Conservation (phyloP, 768 basidiomycete species). For the Nevesoporus exiguus region DNA sequence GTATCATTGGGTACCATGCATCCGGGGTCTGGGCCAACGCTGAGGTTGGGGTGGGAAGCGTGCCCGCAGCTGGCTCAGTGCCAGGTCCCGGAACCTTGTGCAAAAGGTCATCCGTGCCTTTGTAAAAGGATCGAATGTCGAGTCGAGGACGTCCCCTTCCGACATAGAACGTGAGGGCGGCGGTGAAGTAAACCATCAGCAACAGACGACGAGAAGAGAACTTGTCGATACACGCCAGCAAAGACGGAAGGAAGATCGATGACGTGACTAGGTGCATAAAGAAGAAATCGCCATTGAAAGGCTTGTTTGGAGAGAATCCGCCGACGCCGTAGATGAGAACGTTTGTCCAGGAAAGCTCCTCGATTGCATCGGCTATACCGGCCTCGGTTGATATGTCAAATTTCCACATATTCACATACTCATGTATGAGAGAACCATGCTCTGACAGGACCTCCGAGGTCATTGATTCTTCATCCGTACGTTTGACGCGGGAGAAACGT, state of each 20-base stretch:
- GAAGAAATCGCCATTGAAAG: slow-evolving; percentile 67
- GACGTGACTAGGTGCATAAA: slow-evolving; percentile 71
- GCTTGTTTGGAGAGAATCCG: slow-evolving; percentile 43
- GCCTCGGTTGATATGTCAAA: slow-evolving; percentile 35
- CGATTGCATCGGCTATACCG: slow-evolving; percentile 49
- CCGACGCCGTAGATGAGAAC: slow-evolving; percentile 57
- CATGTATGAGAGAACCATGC: slow-evolving; percentile 37
- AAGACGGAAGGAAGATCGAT: slow-evolving; percentile 54
- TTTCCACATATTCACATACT: slow-evolving; percentile 47
- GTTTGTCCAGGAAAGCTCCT: slow-evolving; percentile 59
- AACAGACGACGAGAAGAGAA: slow-evolving; percentile 26
- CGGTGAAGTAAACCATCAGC: slow-evolving; percentile 29
- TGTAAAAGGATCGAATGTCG: slow-evolving; percentile 32
- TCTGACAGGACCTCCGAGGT: slow-evolving; percentile 29
- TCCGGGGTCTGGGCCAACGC: slow-evolving; percentile 41
- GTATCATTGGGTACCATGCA: slow-evolving; percentile 55
- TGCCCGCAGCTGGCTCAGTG: slow-evolving; percentile 23
- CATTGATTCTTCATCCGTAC: slow-evolving; percentile 27
- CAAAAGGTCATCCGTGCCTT: slow-evolving; percentile 26
- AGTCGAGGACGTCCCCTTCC: slow-evolving; percentile 33
- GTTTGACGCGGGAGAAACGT: slow-evolving; percentile 27
- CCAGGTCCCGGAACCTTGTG: slow-evolving; percentile 31
- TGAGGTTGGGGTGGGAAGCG: slow-evolving; percentile 33
- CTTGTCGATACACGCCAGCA: slow-evolving; percentile 36
- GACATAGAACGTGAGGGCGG: slow-evolving; percentile 30